Percentiles rank a stretch among this genome's conserved stretches.
These are phyloP conservation scores for Candida buenavistaensis DNA, from an alignment of 1,139 yeast genomes.

Conservation along the genomic window DNA sequence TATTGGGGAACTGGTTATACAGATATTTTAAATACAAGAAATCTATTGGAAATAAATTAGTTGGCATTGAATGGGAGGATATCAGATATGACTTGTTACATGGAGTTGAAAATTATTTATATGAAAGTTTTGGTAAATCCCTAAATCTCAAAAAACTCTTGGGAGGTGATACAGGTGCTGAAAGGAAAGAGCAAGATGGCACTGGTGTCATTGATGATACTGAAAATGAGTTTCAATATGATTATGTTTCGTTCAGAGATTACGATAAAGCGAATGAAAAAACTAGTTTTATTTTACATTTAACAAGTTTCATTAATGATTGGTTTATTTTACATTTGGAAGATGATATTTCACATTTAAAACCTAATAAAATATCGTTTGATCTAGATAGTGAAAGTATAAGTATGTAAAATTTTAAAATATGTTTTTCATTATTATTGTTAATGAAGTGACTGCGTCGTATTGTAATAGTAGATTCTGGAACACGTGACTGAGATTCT, in stretches of 20 bases:
- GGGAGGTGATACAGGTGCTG: background rate
- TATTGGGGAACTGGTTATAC: constrained; percentile 34
- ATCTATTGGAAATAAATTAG: constrained; percentile 36
- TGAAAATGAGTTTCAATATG: constrained; percentile 13
- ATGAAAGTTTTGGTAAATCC: constrained; percentile 35
- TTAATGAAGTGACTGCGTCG: constrained; percentile 28
- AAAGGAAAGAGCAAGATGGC: background rate
- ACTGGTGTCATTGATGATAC: constrained; percentile 3
- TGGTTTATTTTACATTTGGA: constrained; percentile 20
- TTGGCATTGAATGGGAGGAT: constrained; percentile 50
- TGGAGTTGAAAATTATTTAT: constrained; percentile 38
- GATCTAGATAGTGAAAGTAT: constrained; percentile 28
- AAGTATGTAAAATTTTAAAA: constrained; percentile 19
- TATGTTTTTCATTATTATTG: constrained; percentile 22
- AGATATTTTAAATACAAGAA: constrained; percentile 43
- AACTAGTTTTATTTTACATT: constrained; percentile 26
- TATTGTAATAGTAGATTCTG: constrained; percentile 21
- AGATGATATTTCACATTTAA: constrained; percentile 5
- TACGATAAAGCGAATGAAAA: constrained; percentile 36
- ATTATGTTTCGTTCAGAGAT: constrained; percentile 36
- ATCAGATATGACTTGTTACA: constrained; percentile 39
- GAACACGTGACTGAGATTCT: constrained; percentile 19
- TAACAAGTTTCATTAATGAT: constrained; percentile 28
- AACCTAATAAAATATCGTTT: constrained; percentile 17
- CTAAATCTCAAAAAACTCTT: constrained; percentile 6